Percentiles rank a stretch among this genome's conserved stretches.
Conservation (phyloP, 306 rosid species). For the Prunus armeniaca region DNA sequence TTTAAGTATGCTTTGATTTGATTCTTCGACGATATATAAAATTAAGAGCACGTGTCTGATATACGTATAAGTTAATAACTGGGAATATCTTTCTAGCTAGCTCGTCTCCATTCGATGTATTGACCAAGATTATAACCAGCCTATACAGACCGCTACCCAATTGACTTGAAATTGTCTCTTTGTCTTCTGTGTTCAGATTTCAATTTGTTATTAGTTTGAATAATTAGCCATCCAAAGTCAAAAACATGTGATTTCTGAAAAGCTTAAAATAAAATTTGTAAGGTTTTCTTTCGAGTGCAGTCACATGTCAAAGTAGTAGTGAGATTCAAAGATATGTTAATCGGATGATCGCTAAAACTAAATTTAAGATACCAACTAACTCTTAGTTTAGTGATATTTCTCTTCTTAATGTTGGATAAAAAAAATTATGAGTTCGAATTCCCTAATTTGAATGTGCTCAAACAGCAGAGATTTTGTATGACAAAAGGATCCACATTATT, state of each 20-base stretch:
- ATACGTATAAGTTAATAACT: too few relatives aligned
- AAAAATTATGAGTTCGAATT: too few relatives aligned
- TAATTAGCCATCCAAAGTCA: too few relatives aligned
- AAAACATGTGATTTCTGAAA: too few relatives aligned
- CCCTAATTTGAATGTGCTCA: neutral
- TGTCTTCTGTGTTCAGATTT: neutral
- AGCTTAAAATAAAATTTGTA: too few relatives aligned
- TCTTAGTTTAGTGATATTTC: too few relatives aligned
- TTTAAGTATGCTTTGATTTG: neutral
- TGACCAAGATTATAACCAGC: neutral
- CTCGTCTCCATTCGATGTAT: neutral
- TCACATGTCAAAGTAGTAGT: too few relatives aligned
- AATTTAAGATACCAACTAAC: too few relatives aligned
- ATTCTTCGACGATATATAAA: neutral
- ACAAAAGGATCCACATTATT: neutral
- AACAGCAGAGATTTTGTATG: conserved; percentile 14
- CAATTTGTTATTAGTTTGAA: neutral
- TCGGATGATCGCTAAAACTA: fast-evolving
- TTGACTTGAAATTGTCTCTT: neutral
- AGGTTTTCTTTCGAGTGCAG: too few relatives aligned
- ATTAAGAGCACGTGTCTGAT: neutral
- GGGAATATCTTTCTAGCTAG: too few relatives aligned
- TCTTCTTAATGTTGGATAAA: fast-evolving
- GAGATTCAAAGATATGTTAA: too few relatives aligned
- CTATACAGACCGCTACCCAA: neutral